These are phyloP conservation scores for Sungouiozyma intestinalis DNA, from an alignment of 805 yeast genomes.

Conservation along the genomic window DNA sequence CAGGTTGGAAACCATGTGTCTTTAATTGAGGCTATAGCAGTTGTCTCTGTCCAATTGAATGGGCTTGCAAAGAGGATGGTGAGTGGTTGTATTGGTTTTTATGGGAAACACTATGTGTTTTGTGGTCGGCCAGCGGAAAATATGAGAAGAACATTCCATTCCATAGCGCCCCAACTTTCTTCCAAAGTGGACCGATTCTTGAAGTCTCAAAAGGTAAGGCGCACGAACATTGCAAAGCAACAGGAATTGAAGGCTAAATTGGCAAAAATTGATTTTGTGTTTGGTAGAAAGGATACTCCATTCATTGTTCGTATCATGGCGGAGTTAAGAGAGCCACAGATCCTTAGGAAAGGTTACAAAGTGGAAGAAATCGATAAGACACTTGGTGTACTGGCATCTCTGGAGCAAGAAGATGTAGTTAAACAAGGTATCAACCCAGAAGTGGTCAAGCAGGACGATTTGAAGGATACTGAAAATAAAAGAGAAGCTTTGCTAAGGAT, in stretches of 20 bases:
- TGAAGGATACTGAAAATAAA: conserved; percentile 43
- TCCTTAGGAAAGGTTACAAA: conserved; percentile 49
- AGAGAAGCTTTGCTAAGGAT: conserved; percentile 63
- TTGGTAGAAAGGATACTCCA: conserved; percentile 58
- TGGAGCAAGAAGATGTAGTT: conserved; percentile 19
- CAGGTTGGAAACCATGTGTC: no score
- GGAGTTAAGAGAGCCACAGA: conserved; percentile 54
- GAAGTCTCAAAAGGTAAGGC: conserved; percentile 27
- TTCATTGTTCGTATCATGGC: conserved; percentile 60
- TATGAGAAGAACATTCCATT: conserved; percentile 6
- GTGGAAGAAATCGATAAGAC: conserved; percentile 63
- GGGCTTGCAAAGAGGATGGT: no score
- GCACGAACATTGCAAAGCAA: conserved; percentile 29
- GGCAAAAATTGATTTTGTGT: conserved; percentile 67
- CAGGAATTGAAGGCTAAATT: conserved; percentile 16
- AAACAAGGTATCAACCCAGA: conserved; percentile 19
- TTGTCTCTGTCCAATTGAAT: no score
- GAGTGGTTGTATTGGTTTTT: neutral
- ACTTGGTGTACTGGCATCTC: conserved; percentile 43
- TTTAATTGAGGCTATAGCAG: no score
- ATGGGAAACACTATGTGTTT: neutral
- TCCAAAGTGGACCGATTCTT: conserved; percentile 24
- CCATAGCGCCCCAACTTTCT: conserved; percentile 8
- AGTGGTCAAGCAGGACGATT: conserved; percentile 13
- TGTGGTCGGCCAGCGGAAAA: neutral